Evolutionary conservation across 2,329 filamentous ascomycete species (phyloP), one percentile per base, ranked within the genome.

Genomic region (Aspergillus neotritici): DNA sequence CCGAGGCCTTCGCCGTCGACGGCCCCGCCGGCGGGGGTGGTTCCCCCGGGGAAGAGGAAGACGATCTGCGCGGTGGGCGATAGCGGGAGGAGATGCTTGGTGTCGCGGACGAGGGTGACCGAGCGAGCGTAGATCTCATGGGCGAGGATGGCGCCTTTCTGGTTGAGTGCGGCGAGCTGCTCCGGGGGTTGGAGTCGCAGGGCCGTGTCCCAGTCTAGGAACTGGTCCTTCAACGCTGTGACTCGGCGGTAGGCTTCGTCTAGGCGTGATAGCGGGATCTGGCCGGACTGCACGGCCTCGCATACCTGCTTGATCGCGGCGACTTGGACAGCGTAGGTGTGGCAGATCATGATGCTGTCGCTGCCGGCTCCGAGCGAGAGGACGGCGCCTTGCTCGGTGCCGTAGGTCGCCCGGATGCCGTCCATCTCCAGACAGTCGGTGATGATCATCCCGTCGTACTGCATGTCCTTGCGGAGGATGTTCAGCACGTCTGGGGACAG

Each of bases 361-460:
- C 63, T 65, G 14, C 71, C 69, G 28, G 70, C 67, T 42, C 63
- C 65, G 17, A 73, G 51, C 5, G 68, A 64, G 44, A 69, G 63
- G 5, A 68, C 60, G 3, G 69, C 64, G 31, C 65, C 66, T 37
- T 62, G 60, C 37, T 69, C 67, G 1, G 68, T 69, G 3, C 67
- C 67, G 46, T 65, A 67, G 11, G 63, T 69, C 3, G 62, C 56
- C 13, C 64, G 60, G 7, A 72, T 67, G 3, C 68, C 66, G 32
- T 71, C 64, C 69, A 72, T 70, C 45, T 72, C 68, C 31, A 72
- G 54, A 48, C 68, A 73, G 36, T 72, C 69, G 4, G 68, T 72
- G 3, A 73, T 59, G 5, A 73, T 58, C 51, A 73, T 59, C 1
- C 69, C 69, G 36, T 70, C 57, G 46, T 69, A 71, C 12, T 64